Evolutionary conservation across 2,329 filamentous ascomycete species (phyloP).

Genomic region (Scedosporium dehoogii): DNA sequence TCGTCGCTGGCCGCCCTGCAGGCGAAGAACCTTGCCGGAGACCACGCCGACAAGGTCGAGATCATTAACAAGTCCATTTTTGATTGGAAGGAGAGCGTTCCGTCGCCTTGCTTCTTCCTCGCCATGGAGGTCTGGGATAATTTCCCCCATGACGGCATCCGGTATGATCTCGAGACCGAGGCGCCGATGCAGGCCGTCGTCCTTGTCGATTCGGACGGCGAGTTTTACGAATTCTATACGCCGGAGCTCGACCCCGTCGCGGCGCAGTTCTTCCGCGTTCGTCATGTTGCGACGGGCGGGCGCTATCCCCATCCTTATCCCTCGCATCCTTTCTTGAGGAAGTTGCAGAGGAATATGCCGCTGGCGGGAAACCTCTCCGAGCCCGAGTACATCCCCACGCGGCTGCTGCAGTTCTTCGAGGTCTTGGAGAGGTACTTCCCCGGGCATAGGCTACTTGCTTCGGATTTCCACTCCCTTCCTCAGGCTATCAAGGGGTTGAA

Average conservation of each 20-base stretch:
- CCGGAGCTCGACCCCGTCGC: slow-evolving; percentile 72
- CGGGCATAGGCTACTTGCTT: slow-evolving; percentile 75
- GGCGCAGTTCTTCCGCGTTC: slow-evolving; percentile 72
- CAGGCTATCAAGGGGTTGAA: slow-evolving; percentile 78
- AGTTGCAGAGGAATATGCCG: slow-evolving; percentile 54
- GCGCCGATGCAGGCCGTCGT: slow-evolving; percentile 81
- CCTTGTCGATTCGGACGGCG: slow-evolving; percentile 72
- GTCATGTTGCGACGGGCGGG: slow-evolving; percentile 62
- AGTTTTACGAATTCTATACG: slow-evolving; percentile 92
- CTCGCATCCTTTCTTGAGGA: slow-evolving; percentile 44
- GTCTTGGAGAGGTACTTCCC: slow-evolving; percentile 83
- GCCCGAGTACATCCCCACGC: slow-evolving; percentile 89
- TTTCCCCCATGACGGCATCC: slow-evolving; percentile 88
- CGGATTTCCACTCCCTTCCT: slow-evolving; percentile 81
- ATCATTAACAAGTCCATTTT: slow-evolving; percentile 95
- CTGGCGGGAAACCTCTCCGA: slow-evolving; percentile 66
- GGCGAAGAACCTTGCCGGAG: slow-evolving; percentile 55
- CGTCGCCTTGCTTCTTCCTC: slow-evolving; percentile 91
- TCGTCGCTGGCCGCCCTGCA: slow-evolving; percentile 70
- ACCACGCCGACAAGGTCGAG: slow-evolving; percentile 75
- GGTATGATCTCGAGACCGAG: slow-evolving; percentile 60
- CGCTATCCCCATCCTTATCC: slow-evolving; percentile 54
- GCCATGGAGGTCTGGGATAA: slow-evolving; percentile 98
- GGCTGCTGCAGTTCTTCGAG: slow-evolving; percentile 94
- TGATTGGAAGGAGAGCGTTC: slow-evolving; percentile 82